Percentiles rank a stretch among this genome's conserved stretches.
These are phyloP conservation scores for Ogataea corticis DNA, from an alignment of 805 yeast genomes.

Conservation along the genomic window DNA sequence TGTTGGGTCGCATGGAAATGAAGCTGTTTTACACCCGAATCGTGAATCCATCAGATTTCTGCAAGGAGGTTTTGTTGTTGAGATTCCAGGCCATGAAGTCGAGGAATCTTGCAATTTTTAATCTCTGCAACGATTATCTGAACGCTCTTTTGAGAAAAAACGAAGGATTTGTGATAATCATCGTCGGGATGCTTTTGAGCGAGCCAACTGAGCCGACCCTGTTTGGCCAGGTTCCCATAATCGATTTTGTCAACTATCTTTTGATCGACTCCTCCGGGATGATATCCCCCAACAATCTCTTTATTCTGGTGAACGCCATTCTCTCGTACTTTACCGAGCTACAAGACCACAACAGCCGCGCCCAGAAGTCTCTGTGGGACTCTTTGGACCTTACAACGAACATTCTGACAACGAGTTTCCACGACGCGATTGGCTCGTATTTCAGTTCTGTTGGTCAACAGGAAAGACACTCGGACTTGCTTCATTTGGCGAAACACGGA, in stretches of 20 bases:
- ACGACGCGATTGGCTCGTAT: conserved; percentile 16
- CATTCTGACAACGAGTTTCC: conserved; percentile 22
- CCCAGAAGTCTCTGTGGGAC: conserved; percentile 16
- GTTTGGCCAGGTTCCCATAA: conserved; percentile 9
- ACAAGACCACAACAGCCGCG: conserved; percentile 9
- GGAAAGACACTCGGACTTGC: conserved; percentile 10
- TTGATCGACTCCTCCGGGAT: conserved; percentile 19
- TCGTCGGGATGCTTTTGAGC: conserved; percentile 18
- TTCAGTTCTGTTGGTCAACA: conserved; percentile 7
- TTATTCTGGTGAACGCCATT: conserved; percentile 20
- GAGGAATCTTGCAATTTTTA: conserved; percentile 3
- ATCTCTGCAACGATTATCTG: conserved; percentile 17
- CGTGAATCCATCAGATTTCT: conserved; percentile 8
- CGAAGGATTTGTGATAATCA: conserved; percentile 11
- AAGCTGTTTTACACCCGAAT: conserved; percentile 4
- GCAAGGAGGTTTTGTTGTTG: conserved; percentile 1
- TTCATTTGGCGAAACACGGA: conserved; percentile 12
- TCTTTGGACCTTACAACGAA: conserved; percentile 23
- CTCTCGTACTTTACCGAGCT: conserved; percentile 10
- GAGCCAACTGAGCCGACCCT: not conserved
- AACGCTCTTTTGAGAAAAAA: conserved; percentile 13
- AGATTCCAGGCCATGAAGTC: conserved; percentile 10
- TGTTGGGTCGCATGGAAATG: conserved; percentile 8
- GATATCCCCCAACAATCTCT: conserved; percentile 14
- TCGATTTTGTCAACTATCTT: conserved; percentile 27